phyloP scores from a whole-genome alignment of 495 filamentous ascomycete genomes.

The Podospora comata region DNA sequence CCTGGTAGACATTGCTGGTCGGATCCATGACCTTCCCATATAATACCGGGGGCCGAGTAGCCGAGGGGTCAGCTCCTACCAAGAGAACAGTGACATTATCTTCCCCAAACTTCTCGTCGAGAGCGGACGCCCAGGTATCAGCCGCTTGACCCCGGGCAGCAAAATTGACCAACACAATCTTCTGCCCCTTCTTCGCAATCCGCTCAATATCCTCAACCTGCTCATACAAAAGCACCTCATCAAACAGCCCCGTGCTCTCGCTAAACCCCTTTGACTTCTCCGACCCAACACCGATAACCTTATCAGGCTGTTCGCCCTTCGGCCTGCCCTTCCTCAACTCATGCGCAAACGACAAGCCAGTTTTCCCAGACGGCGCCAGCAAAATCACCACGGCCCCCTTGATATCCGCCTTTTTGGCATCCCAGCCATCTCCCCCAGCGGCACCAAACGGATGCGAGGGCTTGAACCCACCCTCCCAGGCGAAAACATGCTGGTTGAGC shows the following conservation, averaged over 20 bases:
- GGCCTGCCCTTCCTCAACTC: conserved; percentile 30
- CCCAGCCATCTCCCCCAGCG: conserved; percentile 37
- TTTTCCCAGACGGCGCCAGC: conserved; percentile 51
- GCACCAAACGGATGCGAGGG: conserved; percentile 37
- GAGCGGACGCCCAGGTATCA: conserved; percentile 33
- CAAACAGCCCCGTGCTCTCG: conserved; percentile 34
- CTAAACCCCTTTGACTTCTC: conserved; percentile 32
- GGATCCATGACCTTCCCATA: conserved; percentile 9
- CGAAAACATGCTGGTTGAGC: conserved; percentile 49
- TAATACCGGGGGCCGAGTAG: conserved; percentile 32
- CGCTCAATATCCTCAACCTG: conserved; percentile 24
- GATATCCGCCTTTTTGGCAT: conserved; percentile 45
- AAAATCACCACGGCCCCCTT: conserved; percentile 39
- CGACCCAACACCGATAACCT: conserved; percentile 40
- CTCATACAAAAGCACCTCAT: conserved; percentile 35
- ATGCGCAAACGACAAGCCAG: conserved; percentile 43
- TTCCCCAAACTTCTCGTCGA: conserved; percentile 30
- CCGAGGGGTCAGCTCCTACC: conserved; percentile 33
- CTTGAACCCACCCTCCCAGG: conserved; percentile 23
- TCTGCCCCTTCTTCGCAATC: conserved; percentile 27
- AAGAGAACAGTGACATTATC: conserved; percentile 30
- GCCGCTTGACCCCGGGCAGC: conserved; percentile 44
- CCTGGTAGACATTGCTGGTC: conserved; percentile 29
- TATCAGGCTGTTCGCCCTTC: conserved; percentile 22
- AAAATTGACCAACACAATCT: conserved; percentile 53